These are phyloP conservation scores for Aspergillus eucalypticola DNA, from an alignment of 2,329 filamentous ascomycete species.

Conservation along the genomic window DNA sequence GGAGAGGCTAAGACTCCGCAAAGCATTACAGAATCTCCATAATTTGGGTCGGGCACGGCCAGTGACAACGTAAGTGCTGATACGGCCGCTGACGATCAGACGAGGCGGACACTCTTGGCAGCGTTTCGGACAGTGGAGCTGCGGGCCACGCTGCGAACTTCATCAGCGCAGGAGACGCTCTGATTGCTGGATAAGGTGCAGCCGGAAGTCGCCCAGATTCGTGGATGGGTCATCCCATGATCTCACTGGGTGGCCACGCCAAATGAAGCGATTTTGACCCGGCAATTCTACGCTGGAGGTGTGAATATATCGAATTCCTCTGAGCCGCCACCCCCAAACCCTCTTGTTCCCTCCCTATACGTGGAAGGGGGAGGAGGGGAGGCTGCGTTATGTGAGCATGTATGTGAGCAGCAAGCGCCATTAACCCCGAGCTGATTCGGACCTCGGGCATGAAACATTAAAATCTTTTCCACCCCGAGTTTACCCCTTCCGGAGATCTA, in stretches of 20 bases:
- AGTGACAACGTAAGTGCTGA: slow-evolving; percentile 25
- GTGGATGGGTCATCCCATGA: not conserved
- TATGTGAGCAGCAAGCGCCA: not conserved
- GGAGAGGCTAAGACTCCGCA: slow-evolving; percentile 14
- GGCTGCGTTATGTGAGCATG: not conserved
- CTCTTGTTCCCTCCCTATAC: not conserved
- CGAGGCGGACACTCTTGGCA: slow-evolving; percentile 28
- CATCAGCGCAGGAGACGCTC: slow-evolving; percentile 7
- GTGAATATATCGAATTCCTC: not conserved
- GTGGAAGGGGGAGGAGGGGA: not conserved
- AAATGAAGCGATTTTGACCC: not conserved
- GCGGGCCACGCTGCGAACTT: slow-evolving; percentile 11
- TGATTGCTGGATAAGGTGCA: slow-evolving; percentile 14
- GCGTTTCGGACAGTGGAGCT: slow-evolving; percentile 24
- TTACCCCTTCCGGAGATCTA: slow-evolving; percentile 1
- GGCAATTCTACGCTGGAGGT: not conserved
- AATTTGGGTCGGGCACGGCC: slow-evolving; percentile 10
- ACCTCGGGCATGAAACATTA: not conserved
- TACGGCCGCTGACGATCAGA: slow-evolving; percentile 24
- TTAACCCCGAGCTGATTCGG: not conserved
- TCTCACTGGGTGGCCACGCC: not conserved
- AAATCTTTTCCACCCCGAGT: not conserved
- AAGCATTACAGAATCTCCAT: slow-evolving; percentile 16
- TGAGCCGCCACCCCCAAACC: not conserved
- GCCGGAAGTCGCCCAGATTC: not conserved